Conservation (phyloP, 1,284 basidiomycete genomes). For the Cutaneotrichosporon sp. region DNA sequence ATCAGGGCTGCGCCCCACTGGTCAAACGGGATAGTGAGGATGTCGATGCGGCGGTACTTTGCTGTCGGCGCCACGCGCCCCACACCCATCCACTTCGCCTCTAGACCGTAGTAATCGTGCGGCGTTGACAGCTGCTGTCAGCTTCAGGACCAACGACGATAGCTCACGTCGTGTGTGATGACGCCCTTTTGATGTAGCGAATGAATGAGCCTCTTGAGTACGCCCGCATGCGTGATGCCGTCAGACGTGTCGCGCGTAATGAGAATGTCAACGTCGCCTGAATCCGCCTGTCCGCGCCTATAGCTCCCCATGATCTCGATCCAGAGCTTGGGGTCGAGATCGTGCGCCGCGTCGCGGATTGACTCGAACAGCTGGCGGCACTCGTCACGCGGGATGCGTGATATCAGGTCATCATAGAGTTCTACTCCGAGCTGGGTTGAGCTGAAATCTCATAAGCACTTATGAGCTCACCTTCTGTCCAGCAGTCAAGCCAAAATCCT, state of each 20-base stretch:
- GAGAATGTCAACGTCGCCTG: conserved; percentile 85
- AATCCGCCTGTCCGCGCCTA: conserved; percentile 67
- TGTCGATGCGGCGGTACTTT: conserved; percentile 67
- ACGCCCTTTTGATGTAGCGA: conserved; percentile 59
- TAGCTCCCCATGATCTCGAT: conserved; percentile 88
- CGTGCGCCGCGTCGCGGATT: conserved; percentile 64
- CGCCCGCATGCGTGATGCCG: conserved; percentile 66
- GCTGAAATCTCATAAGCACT: neutral
- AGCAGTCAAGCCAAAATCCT: conserved; percentile 50
- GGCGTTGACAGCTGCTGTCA: conserved; percentile 49
- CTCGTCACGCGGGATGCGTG: conserved; percentile 80
- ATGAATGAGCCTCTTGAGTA: conserved; percentile 52
- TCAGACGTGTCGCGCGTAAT: conserved; percentile 69
- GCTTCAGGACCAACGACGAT: neutral
- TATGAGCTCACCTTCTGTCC: conserved; percentile 54
- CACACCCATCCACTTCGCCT: conserved; percentile 73
- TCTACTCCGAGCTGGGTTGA: conserved; percentile 58
- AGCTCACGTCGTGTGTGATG: conserved; percentile 64
- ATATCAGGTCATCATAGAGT: conserved; percentile 63
- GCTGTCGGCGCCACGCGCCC: conserved; percentile 51
- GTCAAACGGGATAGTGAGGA: conserved; percentile 70
- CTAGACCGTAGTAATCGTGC: conserved; percentile 60
- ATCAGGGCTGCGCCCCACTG: conserved; percentile 75
- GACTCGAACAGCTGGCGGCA: conserved; percentile 64
- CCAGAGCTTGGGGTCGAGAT: conserved; percentile 64